Conservation (phyloP, 2,329 filamentous ascomycete genomes). For the Aspergillus nomiae region DNA sequence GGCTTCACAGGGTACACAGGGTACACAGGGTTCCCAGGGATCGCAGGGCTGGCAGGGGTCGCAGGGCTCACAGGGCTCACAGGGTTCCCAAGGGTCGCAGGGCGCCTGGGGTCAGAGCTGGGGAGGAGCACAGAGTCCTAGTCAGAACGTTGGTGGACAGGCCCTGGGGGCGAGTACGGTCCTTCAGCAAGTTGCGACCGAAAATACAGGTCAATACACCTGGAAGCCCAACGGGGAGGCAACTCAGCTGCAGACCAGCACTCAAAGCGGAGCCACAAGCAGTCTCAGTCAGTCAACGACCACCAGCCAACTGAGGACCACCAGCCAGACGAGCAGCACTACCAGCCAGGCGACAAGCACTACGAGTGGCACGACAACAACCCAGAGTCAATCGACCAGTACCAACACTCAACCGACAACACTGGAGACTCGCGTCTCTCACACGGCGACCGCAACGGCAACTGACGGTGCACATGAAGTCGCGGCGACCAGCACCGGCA, state of each 20-base stretch:
- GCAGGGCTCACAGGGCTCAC: too few species aligned
- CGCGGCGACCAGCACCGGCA: not conserved
- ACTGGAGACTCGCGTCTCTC: not conserved
- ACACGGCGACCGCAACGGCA: not conserved
- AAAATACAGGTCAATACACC: not conserved
- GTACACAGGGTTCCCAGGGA: too few species aligned
- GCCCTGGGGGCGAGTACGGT: not conserved
- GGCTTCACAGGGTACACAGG: too few species aligned
- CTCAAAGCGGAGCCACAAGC: too few species aligned
- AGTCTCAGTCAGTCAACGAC: not conserved
- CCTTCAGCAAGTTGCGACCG: not conserved
- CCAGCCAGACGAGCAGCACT: too few species aligned
- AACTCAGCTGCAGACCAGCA: not conserved
- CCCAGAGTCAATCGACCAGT: not conserved
- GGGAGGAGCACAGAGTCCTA: too few species aligned
- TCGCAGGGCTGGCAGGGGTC: too few species aligned
- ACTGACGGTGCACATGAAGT: not conserved
- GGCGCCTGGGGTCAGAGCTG: too few species aligned
- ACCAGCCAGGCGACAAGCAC: not conserved
- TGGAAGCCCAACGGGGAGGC: not conserved
- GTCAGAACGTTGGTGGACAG: not conserved
- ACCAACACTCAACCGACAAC: not conserved
- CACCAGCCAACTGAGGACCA: not conserved
- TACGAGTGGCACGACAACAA: not conserved
- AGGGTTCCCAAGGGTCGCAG: too few species aligned